Evolutionary conservation across 2,329 filamentous ascomycete species (phyloP).

Genomic region (Aaosphaeria arxii): DNA sequence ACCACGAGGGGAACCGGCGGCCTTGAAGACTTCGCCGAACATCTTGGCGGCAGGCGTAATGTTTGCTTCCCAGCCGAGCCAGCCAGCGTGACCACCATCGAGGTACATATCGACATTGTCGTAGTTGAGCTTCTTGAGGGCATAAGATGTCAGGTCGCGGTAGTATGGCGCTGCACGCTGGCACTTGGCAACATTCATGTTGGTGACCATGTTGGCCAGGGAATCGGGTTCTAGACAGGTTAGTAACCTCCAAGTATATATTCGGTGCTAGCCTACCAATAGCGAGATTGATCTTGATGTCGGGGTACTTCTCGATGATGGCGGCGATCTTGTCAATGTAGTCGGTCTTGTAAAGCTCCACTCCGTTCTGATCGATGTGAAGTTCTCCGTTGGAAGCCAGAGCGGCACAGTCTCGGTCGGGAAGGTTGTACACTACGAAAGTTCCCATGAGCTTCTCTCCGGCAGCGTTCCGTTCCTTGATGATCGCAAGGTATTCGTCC

Average conservation of each 20-base stretch:
- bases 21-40: slow-evolving; percentile 47
- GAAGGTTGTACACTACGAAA: slow-evolving; percentile 63
- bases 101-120: slow-evolving; percentile 63
- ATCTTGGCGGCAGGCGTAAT: slow-evolving; percentile 50
- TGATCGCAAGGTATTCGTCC: slow-evolving; percentile 47
- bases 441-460: slow-evolving; percentile 49
- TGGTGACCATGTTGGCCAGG: slow-evolving; percentile 62
- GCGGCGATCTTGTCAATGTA: slow-evolving; percentile 56
- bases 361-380: slow-evolving; percentile 51
- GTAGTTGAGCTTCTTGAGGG: slow-evolving; percentile 55
- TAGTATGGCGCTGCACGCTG: slow-evolving; percentile 54
- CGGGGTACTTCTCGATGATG: slow-evolving; percentile 53
- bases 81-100: slow-evolving; percentile 62
- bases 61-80: slow-evolving; percentile 64
- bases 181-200: slow-evolving; percentile 54
- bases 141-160: slow-evolving; percentile 55
- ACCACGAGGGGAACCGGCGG: slow-evolving; percentile 44
- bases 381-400: slow-evolving; percentile 63
- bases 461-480: slow-evolving; percentile 46
- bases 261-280: slow-evolving; percentile 37
- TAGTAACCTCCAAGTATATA: background rate
- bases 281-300: slow-evolving; percentile 50
- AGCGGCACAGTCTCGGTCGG: slow-evolving; percentile 62
- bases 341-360: slow-evolving; percentile 48
- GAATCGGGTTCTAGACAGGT: slow-evolving; percentile 52